Conservation (phyloP, 352 stramenopile species). For the Globisporangium sylvaticum region DNA sequence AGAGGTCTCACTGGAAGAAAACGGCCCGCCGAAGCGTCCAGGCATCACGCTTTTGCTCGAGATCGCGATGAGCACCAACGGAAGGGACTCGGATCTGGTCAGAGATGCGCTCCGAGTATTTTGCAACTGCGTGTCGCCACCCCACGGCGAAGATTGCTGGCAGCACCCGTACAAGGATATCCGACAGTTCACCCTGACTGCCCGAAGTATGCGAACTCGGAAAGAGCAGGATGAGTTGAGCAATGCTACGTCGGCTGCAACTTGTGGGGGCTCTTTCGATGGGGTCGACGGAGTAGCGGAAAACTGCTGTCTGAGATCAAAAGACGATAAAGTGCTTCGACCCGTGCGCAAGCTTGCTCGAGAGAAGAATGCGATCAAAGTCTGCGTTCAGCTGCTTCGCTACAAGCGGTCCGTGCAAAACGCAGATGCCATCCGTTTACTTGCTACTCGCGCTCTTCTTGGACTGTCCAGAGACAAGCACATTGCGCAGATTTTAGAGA, state of each 20-base stretch:
- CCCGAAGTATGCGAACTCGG: slow-evolving; percentile 57
- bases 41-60: slow-evolving; percentile 77
- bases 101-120: slow-evolving; percentile 70
- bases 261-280: neutral
- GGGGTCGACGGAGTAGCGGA: slow-evolving; percentile 9
- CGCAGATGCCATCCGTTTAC: slow-evolving; percentile 78
- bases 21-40: slow-evolving; percentile 28
- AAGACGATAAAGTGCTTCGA: slow-evolving; percentile 62
- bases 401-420: slow-evolving; percentile 88
- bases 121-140: slow-evolving; percentile 80
- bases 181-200: slow-evolving; percentile 72
- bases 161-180: slow-evolving; percentile 84
- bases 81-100: slow-evolving; percentile 69
- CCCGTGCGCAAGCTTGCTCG: slow-evolving; percentile 69
- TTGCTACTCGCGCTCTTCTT: slow-evolving; percentile 77
- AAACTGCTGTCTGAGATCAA: slow-evolving; percentile 50
- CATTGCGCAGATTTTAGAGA: slow-evolving; percentile 88
- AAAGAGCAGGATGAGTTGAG: slow-evolving; percentile 20
- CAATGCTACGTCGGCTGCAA: neutral
- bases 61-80: slow-evolving; percentile 68
- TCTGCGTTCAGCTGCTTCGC: slow-evolving; percentile 81
- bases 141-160: slow-evolving; percentile 77
- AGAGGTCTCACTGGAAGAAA: slow-evolving; percentile 56
- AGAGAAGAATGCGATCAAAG: slow-evolving; percentile 84
- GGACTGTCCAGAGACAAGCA: slow-evolving; percentile 83